A percentile compares a stretch with the other conserved stretches of the same genome.
Conservation (phyloP, 768 basidiomycete species). For the Sutorius australiensis region DNA sequence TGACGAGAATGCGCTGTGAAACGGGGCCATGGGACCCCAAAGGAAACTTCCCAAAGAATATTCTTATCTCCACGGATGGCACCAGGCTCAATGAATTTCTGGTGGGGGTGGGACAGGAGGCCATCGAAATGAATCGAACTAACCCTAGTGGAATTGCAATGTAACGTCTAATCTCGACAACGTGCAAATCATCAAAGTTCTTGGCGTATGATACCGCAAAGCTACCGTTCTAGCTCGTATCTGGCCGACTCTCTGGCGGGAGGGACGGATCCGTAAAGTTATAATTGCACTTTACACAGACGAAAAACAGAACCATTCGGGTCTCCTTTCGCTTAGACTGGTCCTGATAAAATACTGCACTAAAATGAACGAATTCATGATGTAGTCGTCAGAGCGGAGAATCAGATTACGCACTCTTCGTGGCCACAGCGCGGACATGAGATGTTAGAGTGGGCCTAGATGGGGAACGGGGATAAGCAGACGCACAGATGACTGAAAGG, state of each 20-base stretch:
- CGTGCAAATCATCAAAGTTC: constrained; percentile 3
- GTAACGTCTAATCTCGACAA: not conserved
- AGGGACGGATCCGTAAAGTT: constrained; percentile 70
- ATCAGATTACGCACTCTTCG: constrained; percentile 62
- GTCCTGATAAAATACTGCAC: constrained; percentile 93
- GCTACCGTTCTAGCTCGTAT: constrained; percentile 20
- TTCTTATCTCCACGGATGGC: not conserved
- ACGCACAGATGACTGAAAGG: not conserved
- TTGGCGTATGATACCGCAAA: not conserved
- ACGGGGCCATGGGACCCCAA: not conserved
- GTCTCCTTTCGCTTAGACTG: constrained; percentile 97
- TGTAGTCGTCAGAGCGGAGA: not conserved
- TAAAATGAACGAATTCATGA: constrained; percentile 32
- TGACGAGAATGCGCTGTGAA: not conserved
- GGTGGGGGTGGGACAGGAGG: not conserved
- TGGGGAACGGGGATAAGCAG: not conserved
- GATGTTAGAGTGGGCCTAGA: constrained; percentile 79
- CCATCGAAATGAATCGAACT: not conserved
- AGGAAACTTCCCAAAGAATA: not conserved
- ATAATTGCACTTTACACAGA: constrained; percentile 79
- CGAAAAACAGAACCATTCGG: constrained; percentile 89
- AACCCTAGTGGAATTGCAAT: not conserved
- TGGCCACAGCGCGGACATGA: constrained; percentile 78
- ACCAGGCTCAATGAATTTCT: not conserved
- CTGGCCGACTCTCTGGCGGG: constrained; percentile 40